Base-by-base conservation (phyloP, 2,329 filamentous ascomycete species). In the Fusarium udum region DNA sequence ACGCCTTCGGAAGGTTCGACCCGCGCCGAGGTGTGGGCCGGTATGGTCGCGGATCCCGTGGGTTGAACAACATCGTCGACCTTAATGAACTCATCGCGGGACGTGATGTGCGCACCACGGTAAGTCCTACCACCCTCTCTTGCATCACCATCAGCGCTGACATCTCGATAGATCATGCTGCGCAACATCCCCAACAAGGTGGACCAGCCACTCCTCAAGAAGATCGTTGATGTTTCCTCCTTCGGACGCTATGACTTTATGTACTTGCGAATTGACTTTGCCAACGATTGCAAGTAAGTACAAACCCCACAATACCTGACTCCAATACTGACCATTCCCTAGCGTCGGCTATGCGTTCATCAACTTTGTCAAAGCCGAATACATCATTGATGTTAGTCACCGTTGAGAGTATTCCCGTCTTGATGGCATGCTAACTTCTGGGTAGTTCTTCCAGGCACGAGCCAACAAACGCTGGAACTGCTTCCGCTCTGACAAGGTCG, bases 341-440 rank as follows among this genome's bases (percentile, higher is more conserved):
- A 97, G 95, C 80, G 95, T 98, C 66, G 96, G 96, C 51, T 98
- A 98, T 82, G 95, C 95, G 1, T 99, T 98, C 83, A 94, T 99
- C 84, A 98, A 99, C 82, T 98, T 98, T 55, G 66, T 37, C 16
- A 69, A 93, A 90, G 90, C 93, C 1, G 85, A 92, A 67, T 90
- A 93, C 80, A 94, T 96, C 67, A 89, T 94, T 61, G 86, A 91
- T 72, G 92, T 92, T 76, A 81, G 89, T 83, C 39, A 8, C 32
- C 32, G 4, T 20, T 10, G 22, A 20, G 24, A 4, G 5, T 31
- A 12, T 20, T n/a, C 8, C 12, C 11, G 52, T 14, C 12, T 22
- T 22, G 8, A 22, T 28, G 16, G 12, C 12, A 34, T 48, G 26
- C 77, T 81, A 55, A 81, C 69, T 13, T 13, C 20, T 13, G 16